Conservation (phyloP, 805 yeast genomes). For the Ogataea nonfermentans region DNA sequence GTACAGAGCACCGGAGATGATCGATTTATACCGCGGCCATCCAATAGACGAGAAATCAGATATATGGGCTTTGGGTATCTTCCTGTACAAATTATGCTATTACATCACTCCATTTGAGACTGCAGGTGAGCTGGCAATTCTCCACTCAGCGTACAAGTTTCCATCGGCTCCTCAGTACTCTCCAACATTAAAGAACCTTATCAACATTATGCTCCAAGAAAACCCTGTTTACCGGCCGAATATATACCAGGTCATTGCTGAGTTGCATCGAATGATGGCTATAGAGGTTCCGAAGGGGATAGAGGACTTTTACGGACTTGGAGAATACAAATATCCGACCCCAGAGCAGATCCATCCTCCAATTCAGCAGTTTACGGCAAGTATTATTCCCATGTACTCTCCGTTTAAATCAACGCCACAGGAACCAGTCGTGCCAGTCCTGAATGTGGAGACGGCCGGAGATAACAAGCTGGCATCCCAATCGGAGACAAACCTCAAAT, state of each 20-base stretch:
- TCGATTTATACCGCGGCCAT: slow-evolving; percentile 75
- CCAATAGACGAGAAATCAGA: slow-evolving; percentile 92
- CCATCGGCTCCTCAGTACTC: slow-evolving; percentile 70
- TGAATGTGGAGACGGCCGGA: slow-evolving; percentile 1
- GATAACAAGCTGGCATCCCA: neutral
- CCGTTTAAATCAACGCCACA: slow-evolving; percentile 37
- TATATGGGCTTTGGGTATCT: slow-evolving; percentile 95
- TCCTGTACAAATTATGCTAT: slow-evolving; percentile 84
- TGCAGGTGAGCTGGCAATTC: slow-evolving; percentile 79
- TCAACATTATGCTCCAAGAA: slow-evolving; percentile 76
- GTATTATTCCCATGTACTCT: slow-evolving; percentile 30
- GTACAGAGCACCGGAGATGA: slow-evolving; percentile 94
- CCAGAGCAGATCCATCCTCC: slow-evolving; percentile 28
- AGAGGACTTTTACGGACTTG: slow-evolving; percentile 34
- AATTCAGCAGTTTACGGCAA: slow-evolving; percentile 31
- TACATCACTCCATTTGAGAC: slow-evolving; percentile 95
- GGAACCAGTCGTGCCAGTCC: slow-evolving; percentile 38
- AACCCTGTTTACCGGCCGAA: slow-evolving; percentile 84
- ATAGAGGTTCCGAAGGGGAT: slow-evolving; percentile 39
- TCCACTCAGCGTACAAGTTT: slow-evolving; percentile 79
- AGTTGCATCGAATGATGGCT: slow-evolving; percentile 59
- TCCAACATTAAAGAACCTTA: slow-evolving; percentile 68
- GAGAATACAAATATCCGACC: slow-evolving; percentile 31
- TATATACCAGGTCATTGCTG: slow-evolving; percentile 71
- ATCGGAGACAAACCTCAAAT: neutral